Evolutionary conservation across 495 filamentous ascomycete species (phyloP).

Genomic region (Penicillium canescens): DNA sequence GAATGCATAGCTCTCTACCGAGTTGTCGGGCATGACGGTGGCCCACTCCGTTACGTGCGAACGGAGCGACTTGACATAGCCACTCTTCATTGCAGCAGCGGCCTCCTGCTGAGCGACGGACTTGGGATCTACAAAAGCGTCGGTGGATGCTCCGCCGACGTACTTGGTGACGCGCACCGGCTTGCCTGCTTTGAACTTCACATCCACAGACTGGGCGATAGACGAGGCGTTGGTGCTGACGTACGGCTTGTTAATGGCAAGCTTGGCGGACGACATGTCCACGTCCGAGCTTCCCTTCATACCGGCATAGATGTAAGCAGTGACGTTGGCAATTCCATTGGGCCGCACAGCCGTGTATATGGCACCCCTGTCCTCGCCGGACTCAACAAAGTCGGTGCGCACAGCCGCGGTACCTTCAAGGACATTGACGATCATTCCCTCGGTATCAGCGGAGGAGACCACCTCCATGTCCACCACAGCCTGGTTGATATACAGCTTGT

Average conservation of each 20-base stretch:
- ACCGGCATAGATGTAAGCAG: constrained; percentile 57
- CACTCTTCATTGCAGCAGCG: constrained; percentile 37
- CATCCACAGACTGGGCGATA: constrained; percentile 55
- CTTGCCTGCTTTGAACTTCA: constrained; percentile 49
- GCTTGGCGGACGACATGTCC: constrained; percentile 44
- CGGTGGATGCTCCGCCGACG: constrained; percentile 60
- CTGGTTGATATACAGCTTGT: constrained; percentile 61
- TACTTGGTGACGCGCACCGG: constrained; percentile 56
- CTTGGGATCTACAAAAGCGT: constrained; percentile 57
- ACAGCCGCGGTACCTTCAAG: constrained; percentile 60
- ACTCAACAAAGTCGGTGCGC: constrained; percentile 55
- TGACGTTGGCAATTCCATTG: constrained; percentile 55
- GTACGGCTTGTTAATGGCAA: constrained; percentile 45
- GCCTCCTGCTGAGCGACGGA: constrained; percentile 49
- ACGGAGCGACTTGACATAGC: constrained; percentile 46
- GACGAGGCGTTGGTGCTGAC: constrained; percentile 57
- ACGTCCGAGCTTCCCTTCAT: constrained; percentile 44
- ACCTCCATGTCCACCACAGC: constrained; percentile 30
- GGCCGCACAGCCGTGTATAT: constrained; percentile 63
- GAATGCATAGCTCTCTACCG: constrained; percentile 61
- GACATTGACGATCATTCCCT: constrained; percentile 57
- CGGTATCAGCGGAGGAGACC: constrained; percentile 42
- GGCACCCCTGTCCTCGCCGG: constrained; percentile 44
- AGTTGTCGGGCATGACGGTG: constrained; percentile 50
- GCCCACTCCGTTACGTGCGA: constrained; percentile 58